Conservation (phyloP, 2,329 filamentous ascomycete genomes). For the Ophiocordyceps robertsii region DNA sequence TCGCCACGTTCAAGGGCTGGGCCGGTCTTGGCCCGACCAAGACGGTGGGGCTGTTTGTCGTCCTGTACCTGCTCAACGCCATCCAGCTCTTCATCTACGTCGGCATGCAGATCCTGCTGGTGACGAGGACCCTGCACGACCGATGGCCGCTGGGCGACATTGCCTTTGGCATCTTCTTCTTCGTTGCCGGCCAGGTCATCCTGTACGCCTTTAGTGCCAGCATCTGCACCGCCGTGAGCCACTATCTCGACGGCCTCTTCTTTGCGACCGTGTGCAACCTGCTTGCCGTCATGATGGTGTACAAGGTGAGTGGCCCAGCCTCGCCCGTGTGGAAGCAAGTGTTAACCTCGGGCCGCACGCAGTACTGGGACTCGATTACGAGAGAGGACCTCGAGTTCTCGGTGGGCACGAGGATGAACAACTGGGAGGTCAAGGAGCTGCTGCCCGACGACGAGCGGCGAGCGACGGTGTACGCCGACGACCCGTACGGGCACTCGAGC, state of each 20-base stretch:
- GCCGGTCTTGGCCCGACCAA: constrained; percentile 74
- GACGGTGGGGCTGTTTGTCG: constrained; percentile 79
- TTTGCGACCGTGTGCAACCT: constrained; percentile 91
- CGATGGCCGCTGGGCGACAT: constrained; percentile 93
- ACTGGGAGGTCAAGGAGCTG: constrained; percentile 95
- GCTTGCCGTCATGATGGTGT: constrained; percentile 97
- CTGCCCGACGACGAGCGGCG: constrained; percentile 70
- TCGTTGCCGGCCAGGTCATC: constrained; percentile 82
- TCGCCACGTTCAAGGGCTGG: constrained; percentile 89
- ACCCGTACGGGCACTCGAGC: constrained; percentile 45
- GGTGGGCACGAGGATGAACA: constrained; percentile 87
- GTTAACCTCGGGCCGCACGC: background rate
- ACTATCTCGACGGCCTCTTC: constrained; percentile 90
- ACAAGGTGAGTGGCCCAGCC: constrained; percentile 51
- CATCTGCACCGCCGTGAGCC: constrained; percentile 73
- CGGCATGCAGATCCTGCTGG: constrained; percentile 75
- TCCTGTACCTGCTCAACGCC: constrained; percentile 83
- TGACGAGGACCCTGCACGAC: constrained; percentile 81
- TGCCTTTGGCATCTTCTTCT: constrained; percentile 78
- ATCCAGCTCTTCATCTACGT: constrained; percentile 78
- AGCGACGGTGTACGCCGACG: constrained; percentile 57
- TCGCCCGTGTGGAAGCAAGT: background rate
- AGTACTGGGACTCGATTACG: constrained; percentile 99
- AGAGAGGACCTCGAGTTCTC: constrained; percentile 97
- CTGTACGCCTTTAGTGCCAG: constrained; percentile 78